Percentiles rank a stretch among this genome's conserved stretches.
phyloP scores from a whole-genome alignment of 2,329 filamentous ascomycete species.

The Fusarium euwallaceae region DNA sequence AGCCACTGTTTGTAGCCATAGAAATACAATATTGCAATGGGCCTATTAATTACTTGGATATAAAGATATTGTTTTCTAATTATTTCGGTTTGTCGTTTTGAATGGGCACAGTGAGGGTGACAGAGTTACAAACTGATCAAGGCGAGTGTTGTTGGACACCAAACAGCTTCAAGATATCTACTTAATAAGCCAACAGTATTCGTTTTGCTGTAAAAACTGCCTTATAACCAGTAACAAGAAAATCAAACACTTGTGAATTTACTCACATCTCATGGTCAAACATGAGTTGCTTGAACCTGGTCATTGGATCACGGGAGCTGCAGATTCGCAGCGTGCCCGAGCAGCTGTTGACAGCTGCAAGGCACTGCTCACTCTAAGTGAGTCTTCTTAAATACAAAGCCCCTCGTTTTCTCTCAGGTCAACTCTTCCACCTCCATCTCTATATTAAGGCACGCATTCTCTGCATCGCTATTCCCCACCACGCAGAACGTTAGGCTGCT shows the following conservation, averaged over 20 bases:
- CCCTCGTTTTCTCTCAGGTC: too few relatives aligned
- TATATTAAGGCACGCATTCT: too few relatives aligned
- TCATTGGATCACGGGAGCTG: background rate
- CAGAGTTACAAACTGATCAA: background rate
- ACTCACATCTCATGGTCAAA: background rate
- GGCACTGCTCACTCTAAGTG: background rate
- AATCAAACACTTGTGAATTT: background rate
- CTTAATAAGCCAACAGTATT: background rate
- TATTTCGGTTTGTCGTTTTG: background rate
- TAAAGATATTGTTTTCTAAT: background rate
- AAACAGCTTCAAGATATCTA: background rate
- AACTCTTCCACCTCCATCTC: too few relatives aligned
- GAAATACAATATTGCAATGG: background rate
- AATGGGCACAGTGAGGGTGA: background rate
- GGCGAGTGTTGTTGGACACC: background rate
- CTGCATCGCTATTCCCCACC: too few relatives aligned
- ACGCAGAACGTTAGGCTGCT: too few relatives aligned
- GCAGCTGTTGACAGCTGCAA: background rate
- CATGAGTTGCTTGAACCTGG: background rate
- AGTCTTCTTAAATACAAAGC: background rate
- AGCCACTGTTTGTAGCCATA: constrained; percentile 5
- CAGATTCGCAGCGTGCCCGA: background rate
- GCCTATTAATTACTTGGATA: background rate
- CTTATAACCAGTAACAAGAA: background rate
- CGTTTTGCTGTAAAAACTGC: background rate